Evolutionary conservation across 2,329 filamentous ascomycete species (phyloP).

Genomic region (Sclerotiophoma versabilis): DNA sequence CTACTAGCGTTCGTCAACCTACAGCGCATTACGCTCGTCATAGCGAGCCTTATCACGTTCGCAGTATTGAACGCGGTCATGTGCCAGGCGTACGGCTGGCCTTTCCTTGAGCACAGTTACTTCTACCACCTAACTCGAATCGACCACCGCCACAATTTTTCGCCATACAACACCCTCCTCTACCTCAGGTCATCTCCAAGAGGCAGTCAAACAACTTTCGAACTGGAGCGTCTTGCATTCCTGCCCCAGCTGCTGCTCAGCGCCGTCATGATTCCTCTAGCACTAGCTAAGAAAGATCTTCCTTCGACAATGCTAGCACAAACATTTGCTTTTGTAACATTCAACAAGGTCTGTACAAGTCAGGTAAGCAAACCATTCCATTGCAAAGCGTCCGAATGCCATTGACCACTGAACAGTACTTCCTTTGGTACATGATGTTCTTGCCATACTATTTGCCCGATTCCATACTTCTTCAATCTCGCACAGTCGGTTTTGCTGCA

Average conservation of each 20-base stretch:
- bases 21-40: constrained; percentile 63
- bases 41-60: constrained; percentile 77
- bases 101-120: constrained; percentile 89
- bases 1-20: constrained; percentile 38
- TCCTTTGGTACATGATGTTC: constrained; percentile 97
- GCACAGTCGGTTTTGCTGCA: constrained; percentile 68
- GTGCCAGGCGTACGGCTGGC: constrained; percentile 75
- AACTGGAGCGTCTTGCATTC: constrained; percentile 83
- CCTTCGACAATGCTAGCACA: constrained; percentile 88
- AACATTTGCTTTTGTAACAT: constrained; percentile 95
- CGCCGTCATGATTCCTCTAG: constrained; percentile 75
- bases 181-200: constrained; percentile 78
- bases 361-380: constrained; percentile 67
- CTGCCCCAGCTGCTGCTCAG: constrained; percentile 85
- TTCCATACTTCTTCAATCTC: constrained; percentile 72
- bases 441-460: constrained; percentile 86
- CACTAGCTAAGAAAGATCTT: constrained; percentile 80
- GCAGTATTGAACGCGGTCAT: constrained; percentile 76
- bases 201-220: constrained; percentile 38
- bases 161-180: constrained; percentile 89
- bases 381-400: not conserved
- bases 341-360: constrained; percentile 99
- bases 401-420: constrained; percentile 69
- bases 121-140: constrained; percentile 91
- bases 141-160: constrained; percentile 98